Base-by-base conservation (phyloP, 768 basidiomycete species). In the Tulasnella sp. region DNA sequence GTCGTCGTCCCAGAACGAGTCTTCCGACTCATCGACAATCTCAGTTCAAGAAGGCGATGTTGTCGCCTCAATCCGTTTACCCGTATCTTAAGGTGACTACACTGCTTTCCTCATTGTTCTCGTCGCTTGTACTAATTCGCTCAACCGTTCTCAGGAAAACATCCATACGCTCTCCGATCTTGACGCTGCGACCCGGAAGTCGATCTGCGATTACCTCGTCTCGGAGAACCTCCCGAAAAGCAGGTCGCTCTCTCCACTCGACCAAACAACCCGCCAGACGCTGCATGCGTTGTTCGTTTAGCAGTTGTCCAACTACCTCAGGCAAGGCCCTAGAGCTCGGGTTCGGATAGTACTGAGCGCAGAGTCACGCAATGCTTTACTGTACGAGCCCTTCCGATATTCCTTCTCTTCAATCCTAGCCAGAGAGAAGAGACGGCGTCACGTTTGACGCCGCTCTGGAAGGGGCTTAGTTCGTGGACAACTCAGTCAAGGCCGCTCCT, bases 181-280 rank as follows among this genome's bases (percentile, higher is more conserved):
- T 5, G 29, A 29, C 26, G 61, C 55, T 7, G 32, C 29, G 9
- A 23, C 55, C 16, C 51, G 18, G 2, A 29, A n/a, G 32, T 26
- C 10, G 20, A 29, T 76, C 23, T 76, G 75, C 67, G 75, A 76
- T 6, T 76, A 76, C 75, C 48, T 76, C 35, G 48, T 39, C 75
- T 57, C 75, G 23, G 75, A 26, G 5, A 44, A 67, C 32, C 20
- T 74, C 9, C 23, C 39, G 9, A 48, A 23, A 18, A 29, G 29
- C 44, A 74, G 35, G 26, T 16, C 61, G 4, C 13, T 67, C 29
- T 2, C 29, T 3, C 61, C 35, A 10, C 61, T 67, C 61, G 10
- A 44, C 20, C 73, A 74, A 44, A 7, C 11, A 23, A 10, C 29
- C n/a, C 55, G 55, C 29, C 23, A 57, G 5, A 57, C 55, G n/a